phyloP scores from a whole-genome alignment of 1,139 yeast genomes.

The Lodderomyces elongisporus region DNA sequence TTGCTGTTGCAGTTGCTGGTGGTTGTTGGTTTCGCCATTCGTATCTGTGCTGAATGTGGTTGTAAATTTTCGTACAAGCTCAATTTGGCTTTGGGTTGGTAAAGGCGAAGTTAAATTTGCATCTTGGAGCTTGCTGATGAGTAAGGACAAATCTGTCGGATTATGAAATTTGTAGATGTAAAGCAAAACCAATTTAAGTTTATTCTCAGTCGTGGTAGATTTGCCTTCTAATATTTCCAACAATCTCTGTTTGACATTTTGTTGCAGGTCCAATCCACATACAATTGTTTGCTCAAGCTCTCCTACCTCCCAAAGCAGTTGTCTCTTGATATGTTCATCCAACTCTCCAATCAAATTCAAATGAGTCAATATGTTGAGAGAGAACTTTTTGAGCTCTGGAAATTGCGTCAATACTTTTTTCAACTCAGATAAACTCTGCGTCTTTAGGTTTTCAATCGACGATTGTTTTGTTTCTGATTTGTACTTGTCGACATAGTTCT shows the following conservation, averaged over 20 bases:
- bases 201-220: conserved; percentile 24
- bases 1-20: conserved; percentile 11
- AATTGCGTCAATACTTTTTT: conserved; percentile 85
- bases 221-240: conserved; percentile 21
- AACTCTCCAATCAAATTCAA: conserved; percentile 85
- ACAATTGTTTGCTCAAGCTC: conserved; percentile 86
- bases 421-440: conserved; percentile 78
- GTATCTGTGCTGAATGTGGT: conserved; percentile 17
- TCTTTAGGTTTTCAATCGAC: conserved; percentile 51
- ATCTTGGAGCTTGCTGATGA: conserved; percentile 23
- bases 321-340: conserved; percentile 58
- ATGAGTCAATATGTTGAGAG: conserved; percentile 90
- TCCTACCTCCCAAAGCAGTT: conserved; percentile 75
- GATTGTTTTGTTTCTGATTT: conserved; percentile 71
- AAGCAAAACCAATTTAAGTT: conserved; percentile 55
- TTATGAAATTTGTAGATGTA: conserved; percentile 61
- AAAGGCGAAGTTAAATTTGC: conserved; percentile 23
- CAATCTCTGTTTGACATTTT: conserved; percentile 22
- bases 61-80: conserved; percentile 29
- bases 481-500: conserved; percentile 77
- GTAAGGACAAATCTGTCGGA: conserved; percentile 20
- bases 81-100: conserved; percentile 31
- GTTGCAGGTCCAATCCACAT: conserved; percentile 47
- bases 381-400: conserved; percentile 86
- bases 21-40: conserved; percentile 3